Evolutionary conservation across 148 eudicot genomes (phyloP), one percentile per base, ranked within the genome.

Genomic region (Amaranthus palmeri): DNA sequence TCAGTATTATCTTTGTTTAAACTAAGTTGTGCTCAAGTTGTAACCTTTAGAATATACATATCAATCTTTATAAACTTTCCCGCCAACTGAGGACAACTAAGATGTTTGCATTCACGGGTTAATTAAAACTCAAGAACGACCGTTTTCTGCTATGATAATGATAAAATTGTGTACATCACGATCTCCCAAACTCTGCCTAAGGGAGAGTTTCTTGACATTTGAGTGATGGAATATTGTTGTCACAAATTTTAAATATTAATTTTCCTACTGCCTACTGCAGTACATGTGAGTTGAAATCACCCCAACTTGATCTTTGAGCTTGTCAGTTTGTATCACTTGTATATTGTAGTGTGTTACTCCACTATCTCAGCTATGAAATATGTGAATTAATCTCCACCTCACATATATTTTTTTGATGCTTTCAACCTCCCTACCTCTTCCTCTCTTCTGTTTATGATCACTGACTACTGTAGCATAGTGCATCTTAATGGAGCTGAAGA

Each of bases 251-350:
- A 25, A 54, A 76, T 60, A 70, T 25, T 68, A 76, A 53, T 77
- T 67, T 46, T 10, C 51, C 12, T 54, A 7, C 57, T 67, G 73
- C 52, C 45, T 69, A 7, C 15, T 78, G 73, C 76, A 61, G 41
- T 74, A 48, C 78, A 70, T 70, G 76, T 79, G 82, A 75, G 61
- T 70, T 74, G 61, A 76, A 69, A 70, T 60, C 71, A 49, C 54
- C 25, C 70, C 81, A 70, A 71, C 71, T 70, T 74, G 78, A 79
- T 74, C 67, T 61, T 57, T 48, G 51, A 79, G 71, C 44, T 69
- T 70, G 75, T 65, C 75, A 43, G 74, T 62, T 70, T 74, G 47
- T 52, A 14, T 62, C 74, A 68, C 59, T 69, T 53, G 71, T 55
- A 74, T 61, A 54, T 69, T 71, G 58, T 72, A 17, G 67, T 66